Percentiles rank a stretch among this genome's conserved stretches.
Evolutionary conservation across 345 rosid genomes (phyloP).

Genomic region (Passiflora organensis): DNA sequence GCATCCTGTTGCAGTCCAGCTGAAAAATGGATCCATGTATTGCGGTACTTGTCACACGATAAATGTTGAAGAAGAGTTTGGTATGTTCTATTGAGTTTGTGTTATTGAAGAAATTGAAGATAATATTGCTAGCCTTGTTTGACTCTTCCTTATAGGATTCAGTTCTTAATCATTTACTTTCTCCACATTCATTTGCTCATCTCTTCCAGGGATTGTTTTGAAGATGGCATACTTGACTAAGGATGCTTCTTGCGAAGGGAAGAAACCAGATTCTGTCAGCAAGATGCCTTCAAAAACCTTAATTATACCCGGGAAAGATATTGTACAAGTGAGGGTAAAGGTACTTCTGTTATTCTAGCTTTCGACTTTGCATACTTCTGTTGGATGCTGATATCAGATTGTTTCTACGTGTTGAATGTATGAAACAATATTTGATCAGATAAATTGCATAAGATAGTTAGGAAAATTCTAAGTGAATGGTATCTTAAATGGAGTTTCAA

Average conservation of each 20-base stretch:
- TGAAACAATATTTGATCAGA: constrained; percentile 1
- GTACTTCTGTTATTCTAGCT: constrained; percentile 35
- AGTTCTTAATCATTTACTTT: constrained; percentile 21
- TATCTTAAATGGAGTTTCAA: background rate
- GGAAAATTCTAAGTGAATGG: background rate
- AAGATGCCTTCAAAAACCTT: constrained; percentile 63
- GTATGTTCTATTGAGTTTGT: constrained; percentile 40
- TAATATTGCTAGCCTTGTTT: background rate
- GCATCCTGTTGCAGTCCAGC: constrained; percentile 79
- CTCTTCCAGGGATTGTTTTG: constrained; percentile 70
- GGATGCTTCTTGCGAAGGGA: constrained; percentile 53
- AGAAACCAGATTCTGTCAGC: constrained; percentile 53
- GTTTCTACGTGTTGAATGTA: background rate
- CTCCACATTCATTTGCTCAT: background rate
- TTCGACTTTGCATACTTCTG: constrained; percentile 8
- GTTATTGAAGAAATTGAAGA: constrained; percentile 1
- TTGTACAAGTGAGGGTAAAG: constrained; percentile 91
- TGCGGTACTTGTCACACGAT: constrained; percentile 79
- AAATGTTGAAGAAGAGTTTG: constrained; percentile 68
- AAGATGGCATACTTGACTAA: constrained; percentile 80
- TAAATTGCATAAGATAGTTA: background rate
- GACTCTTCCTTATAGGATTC: no score
- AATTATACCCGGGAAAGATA: constrained; percentile 70
- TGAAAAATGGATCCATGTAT: constrained; percentile 78
- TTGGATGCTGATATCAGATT: constrained; percentile 8